phyloP scores from a whole-genome alignment of 192 early-diverging fungal genomes.

The Mortierella alpina region DNA sequence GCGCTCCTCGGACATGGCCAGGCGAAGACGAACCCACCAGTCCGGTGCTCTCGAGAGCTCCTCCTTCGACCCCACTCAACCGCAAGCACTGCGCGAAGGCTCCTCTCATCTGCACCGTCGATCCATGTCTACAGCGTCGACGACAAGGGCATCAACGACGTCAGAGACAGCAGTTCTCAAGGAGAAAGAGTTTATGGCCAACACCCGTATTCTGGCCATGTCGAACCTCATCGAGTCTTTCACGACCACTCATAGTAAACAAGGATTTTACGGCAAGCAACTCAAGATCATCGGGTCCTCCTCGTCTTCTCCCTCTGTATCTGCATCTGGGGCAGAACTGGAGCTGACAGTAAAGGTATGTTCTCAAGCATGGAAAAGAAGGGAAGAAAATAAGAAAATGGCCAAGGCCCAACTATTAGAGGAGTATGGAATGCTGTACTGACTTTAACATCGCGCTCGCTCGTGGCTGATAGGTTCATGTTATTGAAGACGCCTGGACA shows the following conservation, averaged over 20 bases:
- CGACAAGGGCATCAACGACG: background rate
- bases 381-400: background rate
- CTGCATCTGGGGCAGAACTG: slow-evolving; percentile 33
- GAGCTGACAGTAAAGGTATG: slow-evolving; percentile 41
- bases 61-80: background rate
- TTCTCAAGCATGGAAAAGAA: background rate
- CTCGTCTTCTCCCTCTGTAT: slow-evolving; percentile 1
- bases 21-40: slow-evolving; percentile 17
- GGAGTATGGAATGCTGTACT: background rate
- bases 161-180: slow-evolving; percentile 23
- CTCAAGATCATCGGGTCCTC: slow-evolving; percentile 39
- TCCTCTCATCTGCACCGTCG: slow-evolving; percentile 13
- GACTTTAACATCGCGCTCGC: background rate
- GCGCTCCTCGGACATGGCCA: background rate
- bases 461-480: slow-evolving; percentile 26
- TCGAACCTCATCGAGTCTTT: slow-evolving; percentile 46
- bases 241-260: slow-evolving; percentile 25
- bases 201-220: slow-evolving; percentile 45
- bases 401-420: background rate
- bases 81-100: slow-evolving; percentile 2
- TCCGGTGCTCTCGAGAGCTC: background rate
- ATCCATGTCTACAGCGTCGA: slow-evolving; percentile 22
- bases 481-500: slow-evolving; percentile 52
- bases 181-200: slow-evolving; percentile 54
- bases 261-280: slow-evolving; percentile 51